Conservation (phyloP, 2,329 filamentous ascomycete species). For the Monascus ruber region DNA sequence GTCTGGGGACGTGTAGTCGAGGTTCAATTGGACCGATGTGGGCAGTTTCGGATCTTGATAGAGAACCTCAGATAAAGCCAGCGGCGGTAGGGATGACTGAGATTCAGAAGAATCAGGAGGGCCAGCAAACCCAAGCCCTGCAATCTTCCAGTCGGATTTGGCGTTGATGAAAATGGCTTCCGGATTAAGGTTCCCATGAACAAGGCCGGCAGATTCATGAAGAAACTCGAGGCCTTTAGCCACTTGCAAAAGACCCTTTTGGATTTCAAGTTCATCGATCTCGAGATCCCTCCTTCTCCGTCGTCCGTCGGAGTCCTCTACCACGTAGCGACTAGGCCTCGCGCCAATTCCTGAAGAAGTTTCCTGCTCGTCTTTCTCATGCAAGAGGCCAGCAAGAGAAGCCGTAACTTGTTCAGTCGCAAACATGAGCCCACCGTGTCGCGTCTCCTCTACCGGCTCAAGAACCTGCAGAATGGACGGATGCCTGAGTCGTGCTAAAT, state of each 20-base stretch:
- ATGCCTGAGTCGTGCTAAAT: constrained; percentile 76
- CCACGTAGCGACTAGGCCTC: constrained; percentile 65
- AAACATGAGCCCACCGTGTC: constrained; percentile 86
- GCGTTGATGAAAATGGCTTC: constrained; percentile 89
- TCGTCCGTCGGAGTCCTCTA: constrained; percentile 65
- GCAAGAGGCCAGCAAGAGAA: constrained; percentile 68
- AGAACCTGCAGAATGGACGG: constrained; percentile 85
- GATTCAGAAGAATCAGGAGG: constrained; percentile 65
- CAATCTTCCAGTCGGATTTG: constrained; percentile 98
- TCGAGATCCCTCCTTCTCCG: constrained; percentile 69
- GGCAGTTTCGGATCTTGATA: constrained; percentile 80
- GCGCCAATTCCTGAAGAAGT: constrained; percentile 55
- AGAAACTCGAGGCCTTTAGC: constrained; percentile 91
- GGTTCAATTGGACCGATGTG: constrained; percentile 68
- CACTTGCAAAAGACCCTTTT: constrained; percentile 87
- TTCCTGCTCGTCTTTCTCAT: constrained; percentile 85
- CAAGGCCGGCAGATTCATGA: constrained; percentile 85
- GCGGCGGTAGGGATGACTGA: constrained; percentile 62
- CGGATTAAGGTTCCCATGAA: constrained; percentile 89
- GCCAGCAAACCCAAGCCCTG: constrained; percentile 81
- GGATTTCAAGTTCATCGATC: constrained; percentile 93
- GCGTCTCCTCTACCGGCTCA: constrained; percentile 89
- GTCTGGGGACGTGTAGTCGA: constrained; percentile 91
- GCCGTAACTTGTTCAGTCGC: constrained; percentile 85
- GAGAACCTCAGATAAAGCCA: constrained; percentile 71